These are phyloP conservation scores for Excoecaria cochinchinensis DNA, from an alignment of 345 rosid genomes.

Conservation along the genomic window DNA sequence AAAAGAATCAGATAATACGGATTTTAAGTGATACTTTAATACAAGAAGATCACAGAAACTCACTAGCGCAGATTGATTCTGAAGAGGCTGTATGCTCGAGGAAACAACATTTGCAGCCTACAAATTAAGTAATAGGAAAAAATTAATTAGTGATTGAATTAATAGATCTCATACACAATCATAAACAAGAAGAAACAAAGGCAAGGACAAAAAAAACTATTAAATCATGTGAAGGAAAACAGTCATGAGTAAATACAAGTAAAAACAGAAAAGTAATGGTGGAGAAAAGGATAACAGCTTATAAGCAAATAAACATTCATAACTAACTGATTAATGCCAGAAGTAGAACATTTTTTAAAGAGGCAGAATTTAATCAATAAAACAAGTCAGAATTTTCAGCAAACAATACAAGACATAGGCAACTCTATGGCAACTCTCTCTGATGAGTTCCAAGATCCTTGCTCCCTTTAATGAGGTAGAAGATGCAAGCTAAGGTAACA, in stretches of 20 bases:
- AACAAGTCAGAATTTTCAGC: too few relatives aligned
- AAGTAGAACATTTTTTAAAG: too few relatives aligned
- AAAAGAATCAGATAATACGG: neutral
- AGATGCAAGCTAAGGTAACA: neutral
- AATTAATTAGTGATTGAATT: neutral
- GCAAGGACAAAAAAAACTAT: neutral
- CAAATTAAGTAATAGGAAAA: neutral
- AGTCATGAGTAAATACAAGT: neutral
- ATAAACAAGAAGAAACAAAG: too few relatives aligned
- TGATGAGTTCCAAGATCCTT: too few relatives aligned
- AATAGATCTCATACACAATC: neutral
- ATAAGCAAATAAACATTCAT: too few relatives aligned
- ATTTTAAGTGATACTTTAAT: neutral
- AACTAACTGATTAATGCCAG: too few relatives aligned
- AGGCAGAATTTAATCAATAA: too few relatives aligned
- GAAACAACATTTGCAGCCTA: slow-evolving; percentile 75
- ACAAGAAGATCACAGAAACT: slow-evolving; percentile 21
- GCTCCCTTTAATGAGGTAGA: too few relatives aligned
- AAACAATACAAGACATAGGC: too few relatives aligned
- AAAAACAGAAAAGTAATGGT: neutral
- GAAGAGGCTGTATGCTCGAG: slow-evolving; percentile 79
- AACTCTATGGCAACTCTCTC: too few relatives aligned
- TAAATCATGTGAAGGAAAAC: neutral
- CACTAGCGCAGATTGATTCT: slow-evolving; percentile 61
- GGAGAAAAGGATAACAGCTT: neutral